These are phyloP conservation scores for Aegle marmelos DNA, from an alignment of 345 rosid genomes.

Conservation along the genomic window DNA sequence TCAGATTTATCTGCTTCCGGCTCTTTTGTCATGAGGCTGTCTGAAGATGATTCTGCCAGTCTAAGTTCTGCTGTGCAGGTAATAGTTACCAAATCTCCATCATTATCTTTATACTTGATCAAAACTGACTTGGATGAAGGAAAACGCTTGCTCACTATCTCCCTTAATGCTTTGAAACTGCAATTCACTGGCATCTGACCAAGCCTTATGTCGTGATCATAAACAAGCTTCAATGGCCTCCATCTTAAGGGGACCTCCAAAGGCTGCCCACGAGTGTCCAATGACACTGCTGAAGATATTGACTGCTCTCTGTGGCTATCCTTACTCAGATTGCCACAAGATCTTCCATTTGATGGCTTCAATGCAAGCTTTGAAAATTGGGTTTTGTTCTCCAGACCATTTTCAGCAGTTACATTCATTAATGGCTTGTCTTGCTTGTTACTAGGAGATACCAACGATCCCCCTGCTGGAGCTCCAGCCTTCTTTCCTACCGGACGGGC, in stretches of 20 bases:
- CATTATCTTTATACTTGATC: conserved; percentile 83
- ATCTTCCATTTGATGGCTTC: conserved; percentile 54
- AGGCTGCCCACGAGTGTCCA: conserved; percentile 18
- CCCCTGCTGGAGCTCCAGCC: conserved; percentile 39
- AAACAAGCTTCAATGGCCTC: conserved; percentile 88
- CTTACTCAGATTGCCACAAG: conserved; percentile 19
- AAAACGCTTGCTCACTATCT: conserved; percentile 69
- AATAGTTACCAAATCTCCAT: conserved; percentile 90
- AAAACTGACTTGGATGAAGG: conserved; percentile 84
- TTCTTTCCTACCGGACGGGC: conserved; percentile 72
- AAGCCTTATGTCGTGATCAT: conserved; percentile 88
- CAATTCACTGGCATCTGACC: conserved; percentile 87
- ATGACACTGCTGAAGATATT: conserved; percentile 22
- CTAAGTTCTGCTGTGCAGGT: conserved; percentile 77
- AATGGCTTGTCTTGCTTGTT: conserved; percentile 53
- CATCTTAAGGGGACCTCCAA: conserved; percentile 39
- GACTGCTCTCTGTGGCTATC: conserved; percentile 33
- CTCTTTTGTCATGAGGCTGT: conserved; percentile 47
- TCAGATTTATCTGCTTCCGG: conserved; percentile 53
- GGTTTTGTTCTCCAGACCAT: conserved; percentile 48
- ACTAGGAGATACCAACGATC: conserved; percentile 28
- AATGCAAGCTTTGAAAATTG: conserved; percentile 54
- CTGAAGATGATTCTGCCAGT: conserved; percentile 69
- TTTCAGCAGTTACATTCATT: conserved; percentile 35
- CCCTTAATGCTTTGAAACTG: conserved; percentile 71